These are phyloP conservation scores for Coniochaeta prunicola DNA, from an alignment of 2,329 filamentous ascomycete genomes.

Conservation along the genomic window DNA sequence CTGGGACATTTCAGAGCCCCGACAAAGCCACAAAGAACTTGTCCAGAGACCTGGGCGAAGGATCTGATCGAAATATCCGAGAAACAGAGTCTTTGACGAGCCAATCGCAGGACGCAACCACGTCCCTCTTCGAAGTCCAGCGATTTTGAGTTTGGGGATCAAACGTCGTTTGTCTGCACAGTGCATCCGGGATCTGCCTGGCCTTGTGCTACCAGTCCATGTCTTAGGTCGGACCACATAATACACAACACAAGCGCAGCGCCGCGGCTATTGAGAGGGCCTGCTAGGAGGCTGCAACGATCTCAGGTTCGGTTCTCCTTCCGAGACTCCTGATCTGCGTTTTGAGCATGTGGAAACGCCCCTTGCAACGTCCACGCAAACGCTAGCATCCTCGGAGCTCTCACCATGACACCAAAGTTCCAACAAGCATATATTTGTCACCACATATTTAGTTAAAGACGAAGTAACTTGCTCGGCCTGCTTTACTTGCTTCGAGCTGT, in stretches of 20 bases:
- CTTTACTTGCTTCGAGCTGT: background rate
- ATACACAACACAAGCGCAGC: background rate
- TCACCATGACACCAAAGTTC: constrained; percentile 1
- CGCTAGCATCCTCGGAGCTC: constrained; percentile 8
- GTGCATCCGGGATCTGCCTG: background rate
- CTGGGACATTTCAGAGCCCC: background rate
- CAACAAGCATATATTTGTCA: background rate
- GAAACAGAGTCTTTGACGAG: background rate
- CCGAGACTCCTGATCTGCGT: constrained; percentile 19
- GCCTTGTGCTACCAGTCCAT: background rate
- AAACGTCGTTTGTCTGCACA: background rate
- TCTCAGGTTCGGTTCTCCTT: constrained; percentile 11
- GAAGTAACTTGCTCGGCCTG: background rate
- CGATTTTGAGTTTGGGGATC: background rate
- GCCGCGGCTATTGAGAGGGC: background rate
- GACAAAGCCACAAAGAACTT: background rate
- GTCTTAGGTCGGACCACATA: background rate
- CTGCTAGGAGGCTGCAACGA: constrained; percentile 6
- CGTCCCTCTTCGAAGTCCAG: background rate
- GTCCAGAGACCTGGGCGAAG: background rate
- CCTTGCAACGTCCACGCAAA: constrained; percentile 2
- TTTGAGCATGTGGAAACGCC: constrained; percentile 8
- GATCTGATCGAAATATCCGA: background rate
- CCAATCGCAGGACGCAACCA: background rate
- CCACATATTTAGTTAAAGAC: background rate